phyloP scores from a whole-genome alignment of 2,329 filamentous ascomycete species.

The Mollisiaceae sp. region DNA sequence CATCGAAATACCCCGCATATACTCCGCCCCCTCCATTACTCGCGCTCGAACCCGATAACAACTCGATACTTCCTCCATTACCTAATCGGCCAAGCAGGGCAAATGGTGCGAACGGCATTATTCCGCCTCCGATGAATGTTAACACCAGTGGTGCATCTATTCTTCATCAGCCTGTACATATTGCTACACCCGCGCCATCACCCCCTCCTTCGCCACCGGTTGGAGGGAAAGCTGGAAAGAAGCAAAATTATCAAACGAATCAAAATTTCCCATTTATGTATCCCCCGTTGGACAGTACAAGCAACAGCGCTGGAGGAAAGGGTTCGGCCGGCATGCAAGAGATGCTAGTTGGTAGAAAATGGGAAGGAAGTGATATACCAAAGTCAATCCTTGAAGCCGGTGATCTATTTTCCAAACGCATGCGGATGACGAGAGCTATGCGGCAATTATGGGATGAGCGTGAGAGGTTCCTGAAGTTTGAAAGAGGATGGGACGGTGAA shows the following conservation, averaged over 20 bases:
- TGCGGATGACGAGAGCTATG: slow-evolving; percentile 89
- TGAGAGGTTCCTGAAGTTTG: slow-evolving; percentile 88
- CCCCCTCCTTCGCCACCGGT: slow-evolving; percentile 88
- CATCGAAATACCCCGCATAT: slow-evolving; percentile 96
- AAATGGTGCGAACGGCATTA: slow-evolving; percentile 65
- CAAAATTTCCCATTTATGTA: slow-evolving; percentile 99
- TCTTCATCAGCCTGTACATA: slow-evolving; percentile 93
- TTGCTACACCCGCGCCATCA: slow-evolving; percentile 96
- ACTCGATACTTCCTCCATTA: slow-evolving; percentile 85
- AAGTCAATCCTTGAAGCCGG: slow-evolving; percentile 95
- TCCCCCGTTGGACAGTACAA: slow-evolving; percentile 85
- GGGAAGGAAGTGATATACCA: slow-evolving; percentile 94
- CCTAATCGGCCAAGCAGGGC: slow-evolving; percentile 73
- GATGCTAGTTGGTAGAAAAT: slow-evolving; percentile 77
- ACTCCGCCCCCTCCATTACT: slow-evolving; percentile 84
- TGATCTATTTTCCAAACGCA: slow-evolving; percentile 85
- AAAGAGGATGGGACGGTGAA: slow-evolving; percentile 78
- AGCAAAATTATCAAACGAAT: slow-evolving; percentile 99
- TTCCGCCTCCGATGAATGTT: slow-evolving; percentile 57
- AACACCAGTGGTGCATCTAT: slow-evolving; percentile 75
- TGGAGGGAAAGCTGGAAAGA: slow-evolving; percentile 93
- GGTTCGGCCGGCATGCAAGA: slow-evolving; percentile 82
- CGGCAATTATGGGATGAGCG: slow-evolving; percentile 94
- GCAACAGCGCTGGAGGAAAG: slow-evolving; percentile 90
- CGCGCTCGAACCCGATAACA: slow-evolving; percentile 87